Evolutionary conservation across 345 rosid genomes (phyloP), one percentile per base, ranked within the genome.

Genomic region (Heritiera fomes): DNA sequence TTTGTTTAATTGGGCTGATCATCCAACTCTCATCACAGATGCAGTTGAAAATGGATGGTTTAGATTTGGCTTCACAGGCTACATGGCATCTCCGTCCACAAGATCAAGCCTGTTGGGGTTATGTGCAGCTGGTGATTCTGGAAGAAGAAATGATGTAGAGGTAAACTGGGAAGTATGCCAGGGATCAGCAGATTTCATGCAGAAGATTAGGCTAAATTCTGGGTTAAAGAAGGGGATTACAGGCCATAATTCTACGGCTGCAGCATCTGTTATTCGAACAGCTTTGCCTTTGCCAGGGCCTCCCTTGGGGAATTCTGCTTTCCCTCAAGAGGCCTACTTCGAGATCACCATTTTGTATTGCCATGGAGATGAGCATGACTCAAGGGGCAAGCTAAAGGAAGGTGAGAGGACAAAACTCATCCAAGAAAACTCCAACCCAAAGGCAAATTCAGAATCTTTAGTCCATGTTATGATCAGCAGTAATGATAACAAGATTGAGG

Each of bases 211-310:
- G 85, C 83, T 93, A 28, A 95, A 88, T 84, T 85, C 87, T 20
- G 84, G 91, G 32, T 75, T 82, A 15, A 84, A 77, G 46, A 87
- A 75, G 76, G 56, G 43, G 43, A 5, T 40, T 40, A 10, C 28
- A 18, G 77, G 11, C 60, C 78, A 78, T 43, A 41, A 79, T 47
- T 67, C 83, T 8, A 79, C 83, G 81, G 78, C 86, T 46, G 92
- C 87, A 71, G 78, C 90, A 60, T 85, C 93, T 20, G 92, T 89
- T 80, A 88, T 95, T 50, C 90, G 88, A 78, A 88, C 91, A 38
- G 87, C 91, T 79, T 63, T 92, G 84, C 99, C 99, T 63, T 78
- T 95, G 65, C 99, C 99, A 4, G 98, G 98, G 52, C 99, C 98
- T 72, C 92, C 90, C 15, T 78, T 95, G 67, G 85, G 91, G n/a